These are phyloP conservation scores for Carex pumila DNA, from an alignment of 176 grass and related monocot genomes.

Conservation along the genomic window DNA sequence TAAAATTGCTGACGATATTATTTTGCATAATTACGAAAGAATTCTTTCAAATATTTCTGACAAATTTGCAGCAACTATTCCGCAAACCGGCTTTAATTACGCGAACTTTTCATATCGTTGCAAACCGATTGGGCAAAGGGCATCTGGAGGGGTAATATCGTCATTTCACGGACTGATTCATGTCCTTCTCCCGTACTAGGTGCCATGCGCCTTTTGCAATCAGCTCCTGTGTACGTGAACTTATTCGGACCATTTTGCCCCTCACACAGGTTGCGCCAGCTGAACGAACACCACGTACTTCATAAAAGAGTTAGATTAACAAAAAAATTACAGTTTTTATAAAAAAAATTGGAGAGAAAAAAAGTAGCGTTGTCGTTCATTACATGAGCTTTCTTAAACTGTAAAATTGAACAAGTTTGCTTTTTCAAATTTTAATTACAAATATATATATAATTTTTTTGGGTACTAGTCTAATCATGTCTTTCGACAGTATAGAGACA, in stretches of 20 bases:
- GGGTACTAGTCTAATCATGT: no score
- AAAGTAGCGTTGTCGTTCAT: not conserved
- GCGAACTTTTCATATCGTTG: not conserved
- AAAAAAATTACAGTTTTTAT: no score
- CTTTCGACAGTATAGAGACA: no score
- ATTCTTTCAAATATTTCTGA: no score
- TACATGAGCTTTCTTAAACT: no score
- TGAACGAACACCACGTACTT: not conserved
- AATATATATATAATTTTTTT: not conserved
- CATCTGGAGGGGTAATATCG: constrained; percentile 1
- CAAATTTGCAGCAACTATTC: not conserved
- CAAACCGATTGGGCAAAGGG: not conserved
- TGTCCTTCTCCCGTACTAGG: not conserved
- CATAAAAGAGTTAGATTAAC: no score
- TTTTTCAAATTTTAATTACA: no score
- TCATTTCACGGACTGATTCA: not conserved
- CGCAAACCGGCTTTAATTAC: not conserved
- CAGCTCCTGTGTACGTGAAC: not conserved
- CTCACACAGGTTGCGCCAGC: not conserved
- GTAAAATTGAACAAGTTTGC: no score
- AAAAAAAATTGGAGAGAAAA: not conserved
- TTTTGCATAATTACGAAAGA: no score
- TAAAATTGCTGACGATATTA: no score
- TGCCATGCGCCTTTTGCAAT: not conserved
- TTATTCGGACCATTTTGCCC: not conserved